phyloP scores from a whole-genome alignment of 1,284 basidiomycete genomes.

The Ceratobasidium sp. region DNA sequence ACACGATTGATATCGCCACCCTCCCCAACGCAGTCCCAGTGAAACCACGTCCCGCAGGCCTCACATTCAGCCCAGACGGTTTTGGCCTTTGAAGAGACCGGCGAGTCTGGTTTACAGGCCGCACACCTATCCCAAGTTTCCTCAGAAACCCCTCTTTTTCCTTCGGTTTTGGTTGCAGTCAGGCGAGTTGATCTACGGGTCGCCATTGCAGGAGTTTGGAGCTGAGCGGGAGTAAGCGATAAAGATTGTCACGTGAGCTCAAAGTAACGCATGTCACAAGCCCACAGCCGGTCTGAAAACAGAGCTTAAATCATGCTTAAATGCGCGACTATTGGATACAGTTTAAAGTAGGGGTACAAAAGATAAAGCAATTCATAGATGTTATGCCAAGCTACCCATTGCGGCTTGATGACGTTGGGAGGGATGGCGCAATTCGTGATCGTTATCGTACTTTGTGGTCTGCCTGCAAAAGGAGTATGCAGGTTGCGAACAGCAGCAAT shows the following conservation, averaged over 20 bases:
- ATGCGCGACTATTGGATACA: no score
- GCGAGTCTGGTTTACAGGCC: slow-evolving; percentile 20
- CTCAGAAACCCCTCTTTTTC: neutral
- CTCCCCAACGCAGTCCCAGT: slow-evolving; percentile 80
- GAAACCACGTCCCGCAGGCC: slow-evolving; percentile 80
- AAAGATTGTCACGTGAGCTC: neutral
- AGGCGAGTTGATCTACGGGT: slow-evolving; percentile 26
- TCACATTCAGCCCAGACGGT: slow-evolving; percentile 81
- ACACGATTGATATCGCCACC: slow-evolving; percentile 68
- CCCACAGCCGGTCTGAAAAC: no score
- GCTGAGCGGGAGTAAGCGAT: neutral
- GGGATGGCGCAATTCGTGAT: neutral
- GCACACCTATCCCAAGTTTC: slow-evolving; percentile 27
- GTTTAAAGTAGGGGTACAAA: neutral
- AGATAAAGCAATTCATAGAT: neutral
- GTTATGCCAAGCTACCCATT: neutral
- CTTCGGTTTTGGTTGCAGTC: slow-evolving; percentile 5
- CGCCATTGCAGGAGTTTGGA: slow-evolving; percentile 14
- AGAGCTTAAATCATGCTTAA: neutral
- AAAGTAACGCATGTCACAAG: neutral
- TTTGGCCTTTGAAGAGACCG: slow-evolving; percentile 52
- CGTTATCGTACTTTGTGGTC: slow-evolving; percentile 2
- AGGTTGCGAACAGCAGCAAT: slow-evolving; percentile 17
- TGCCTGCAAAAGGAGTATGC: slow-evolving; percentile 4
- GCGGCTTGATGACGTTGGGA: neutral